Conservation (phyloP, 2,329 filamentous ascomycete species). For the Dothideomycetidae sp. region DNA sequence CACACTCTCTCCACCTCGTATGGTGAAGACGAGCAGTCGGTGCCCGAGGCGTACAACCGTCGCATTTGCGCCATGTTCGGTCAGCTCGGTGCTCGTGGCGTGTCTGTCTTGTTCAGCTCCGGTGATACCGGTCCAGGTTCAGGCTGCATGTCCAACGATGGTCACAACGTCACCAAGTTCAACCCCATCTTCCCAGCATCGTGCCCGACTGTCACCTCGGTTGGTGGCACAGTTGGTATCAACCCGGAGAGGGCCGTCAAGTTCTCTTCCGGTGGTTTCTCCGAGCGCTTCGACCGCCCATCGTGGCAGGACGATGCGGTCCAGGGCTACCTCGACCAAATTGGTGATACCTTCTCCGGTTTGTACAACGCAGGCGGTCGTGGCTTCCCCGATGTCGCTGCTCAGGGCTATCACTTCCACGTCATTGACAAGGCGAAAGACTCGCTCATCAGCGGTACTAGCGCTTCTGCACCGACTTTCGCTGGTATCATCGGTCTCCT, state of each 20-base stretch:
- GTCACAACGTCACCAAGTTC: conserved; percentile 31
- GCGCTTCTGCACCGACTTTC: conserved; percentile 43
- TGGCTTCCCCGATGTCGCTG: conserved; percentile 33
- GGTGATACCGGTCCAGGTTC: conserved; percentile 46
- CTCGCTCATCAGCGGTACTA: conserved; percentile 39
- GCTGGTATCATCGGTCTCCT: conserved; percentile 45
- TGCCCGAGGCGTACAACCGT: conserved; percentile 44
- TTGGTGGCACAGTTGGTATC: conserved; percentile 30
- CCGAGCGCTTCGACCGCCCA: conserved; percentile 29
- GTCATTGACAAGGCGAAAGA: conserved; percentile 29
- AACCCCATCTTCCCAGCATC: conserved; percentile 32
- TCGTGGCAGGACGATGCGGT: conserved; percentile 30
- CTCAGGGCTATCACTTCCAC: conserved; percentile 38
- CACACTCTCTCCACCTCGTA: conserved; percentile 50
- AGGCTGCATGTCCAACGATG: conserved; percentile 32
- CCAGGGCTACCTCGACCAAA: conserved; percentile 24
- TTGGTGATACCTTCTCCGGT: conserved; percentile 27
- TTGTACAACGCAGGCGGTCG: conserved; percentile 31
- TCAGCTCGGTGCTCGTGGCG: conserved; percentile 48
- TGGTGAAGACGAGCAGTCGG: conserved; percentile 47
- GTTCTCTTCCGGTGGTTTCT: conserved; percentile 31
- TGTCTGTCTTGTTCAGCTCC: conserved; percentile 45
- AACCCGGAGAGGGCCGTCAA: conserved; percentile 31
- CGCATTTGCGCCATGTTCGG: conserved; percentile 50
- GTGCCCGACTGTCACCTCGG: conserved; percentile 33